These are phyloP conservation scores for Backusella westeae DNA, from an alignment of 192 early-diverging fungal genomes.

Conservation along the genomic window DNA sequence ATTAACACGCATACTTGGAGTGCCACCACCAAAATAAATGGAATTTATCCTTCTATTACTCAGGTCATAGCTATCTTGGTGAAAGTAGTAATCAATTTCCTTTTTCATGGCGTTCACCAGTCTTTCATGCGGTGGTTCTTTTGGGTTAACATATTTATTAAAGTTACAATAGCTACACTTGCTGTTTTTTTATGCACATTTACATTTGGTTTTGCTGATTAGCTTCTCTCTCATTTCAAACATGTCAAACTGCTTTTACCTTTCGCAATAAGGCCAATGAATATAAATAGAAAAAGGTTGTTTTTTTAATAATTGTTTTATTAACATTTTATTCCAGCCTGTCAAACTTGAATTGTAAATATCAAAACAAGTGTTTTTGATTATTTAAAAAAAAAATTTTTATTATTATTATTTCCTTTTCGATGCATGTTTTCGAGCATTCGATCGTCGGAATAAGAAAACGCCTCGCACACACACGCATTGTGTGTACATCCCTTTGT, in stretches of 20 bases:
- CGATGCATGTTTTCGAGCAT: neutral
- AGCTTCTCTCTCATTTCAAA: neutral
- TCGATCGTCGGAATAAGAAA: slow-evolving; percentile 6
- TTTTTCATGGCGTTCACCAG: slow-evolving; percentile 37
- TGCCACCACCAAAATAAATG: slow-evolving; percentile 58
- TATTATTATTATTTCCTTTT: neutral
- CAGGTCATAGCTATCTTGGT: slow-evolving; percentile 27
- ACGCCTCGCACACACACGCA: neutral
- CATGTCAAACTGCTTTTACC: slow-evolving; percentile 20
- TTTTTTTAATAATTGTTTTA: neutral
- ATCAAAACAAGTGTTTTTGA: neutral
- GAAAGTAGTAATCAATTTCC: slow-evolving; percentile 41
- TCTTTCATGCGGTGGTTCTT: slow-evolving; percentile 39
- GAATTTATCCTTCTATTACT: slow-evolving; percentile 36
- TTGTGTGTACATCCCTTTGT: neutral
- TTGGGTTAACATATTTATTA: slow-evolving; percentile 54
- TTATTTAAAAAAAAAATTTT: neutral
- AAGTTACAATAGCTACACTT: slow-evolving; percentile 62
- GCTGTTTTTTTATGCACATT: slow-evolving; percentile 17
- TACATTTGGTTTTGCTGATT: neutral
- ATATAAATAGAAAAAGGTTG: slow-evolving; percentile 44
- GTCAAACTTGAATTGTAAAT: neutral
- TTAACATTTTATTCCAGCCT: neutral
- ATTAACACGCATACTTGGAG: slow-evolving; percentile 42
- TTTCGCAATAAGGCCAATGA: slow-evolving; percentile 59